Conservation (phyloP, 1,284 basidiomycete species). For the Leccinum subrobustum region DNA sequence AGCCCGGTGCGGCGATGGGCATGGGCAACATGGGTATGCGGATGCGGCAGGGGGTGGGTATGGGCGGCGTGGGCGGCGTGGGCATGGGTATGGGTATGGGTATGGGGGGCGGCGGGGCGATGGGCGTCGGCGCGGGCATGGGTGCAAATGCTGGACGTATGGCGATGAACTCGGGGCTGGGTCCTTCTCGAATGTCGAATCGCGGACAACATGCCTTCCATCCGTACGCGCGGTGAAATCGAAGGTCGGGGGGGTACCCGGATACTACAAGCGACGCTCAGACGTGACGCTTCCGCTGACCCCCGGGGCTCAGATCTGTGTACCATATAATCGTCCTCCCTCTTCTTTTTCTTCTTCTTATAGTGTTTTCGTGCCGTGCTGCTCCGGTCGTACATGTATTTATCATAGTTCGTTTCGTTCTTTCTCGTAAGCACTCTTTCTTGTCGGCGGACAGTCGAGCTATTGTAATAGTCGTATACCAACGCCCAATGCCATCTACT, state of each 20-base stretch:
- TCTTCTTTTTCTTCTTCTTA: conserved; percentile 7
- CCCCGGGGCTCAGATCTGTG: conserved; percentile 13
- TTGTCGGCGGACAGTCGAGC: neutral
- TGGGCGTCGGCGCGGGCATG: conserved; percentile 35
- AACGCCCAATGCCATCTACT: neutral
- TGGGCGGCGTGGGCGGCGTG: conserved; percentile 33
- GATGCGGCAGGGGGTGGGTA: conserved; percentile 34
- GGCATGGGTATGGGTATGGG: conserved; percentile 17
- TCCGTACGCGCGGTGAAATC: conserved; percentile 51
- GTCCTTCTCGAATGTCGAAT: conserved; percentile 51
- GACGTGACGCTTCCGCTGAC: conserved; percentile 1
- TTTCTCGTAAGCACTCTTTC: neutral
- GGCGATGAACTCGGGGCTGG: conserved; percentile 47
- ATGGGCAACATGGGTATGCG: conserved; percentile 34
- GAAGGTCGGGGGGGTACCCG: neutral
- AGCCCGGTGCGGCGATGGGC: conserved; percentile 31
- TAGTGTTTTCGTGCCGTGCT: conserved; percentile 14
- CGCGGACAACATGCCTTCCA: conserved; percentile 62
- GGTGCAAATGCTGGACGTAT: conserved; percentile 35
- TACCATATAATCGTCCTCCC: conserved; percentile 33
- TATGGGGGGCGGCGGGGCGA: conserved; percentile 29
- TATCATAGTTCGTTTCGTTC: conserved; percentile 8
- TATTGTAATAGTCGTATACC: neutral
- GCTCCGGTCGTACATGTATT: conserved; percentile 16
- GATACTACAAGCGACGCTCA: neutral